These are phyloP conservation scores for Phialocephala sp. DNA, from an alignment of 2,329 filamentous ascomycete genomes.

Conservation along the genomic window DNA sequence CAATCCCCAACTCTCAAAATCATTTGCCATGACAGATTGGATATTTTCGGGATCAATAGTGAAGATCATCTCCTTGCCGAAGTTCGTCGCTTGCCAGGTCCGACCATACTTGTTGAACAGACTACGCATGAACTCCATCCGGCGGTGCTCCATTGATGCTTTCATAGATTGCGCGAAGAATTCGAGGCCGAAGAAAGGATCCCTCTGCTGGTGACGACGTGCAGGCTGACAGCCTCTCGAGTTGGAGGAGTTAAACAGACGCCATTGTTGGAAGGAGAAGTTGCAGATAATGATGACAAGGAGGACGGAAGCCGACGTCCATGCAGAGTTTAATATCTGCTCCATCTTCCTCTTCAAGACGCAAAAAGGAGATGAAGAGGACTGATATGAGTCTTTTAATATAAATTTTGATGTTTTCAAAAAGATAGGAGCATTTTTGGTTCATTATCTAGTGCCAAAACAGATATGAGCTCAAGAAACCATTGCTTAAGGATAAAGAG, in stretches of 20 bases:
- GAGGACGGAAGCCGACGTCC: neutral
- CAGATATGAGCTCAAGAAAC: no score
- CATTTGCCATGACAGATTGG: neutral
- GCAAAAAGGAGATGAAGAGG: no score
- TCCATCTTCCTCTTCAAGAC: neutral
- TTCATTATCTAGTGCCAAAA: no score
- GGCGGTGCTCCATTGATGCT: neutral
- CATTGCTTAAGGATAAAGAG: no score
- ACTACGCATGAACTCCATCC: neutral
- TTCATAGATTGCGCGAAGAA: conserved; percentile 2
- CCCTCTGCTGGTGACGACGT: neutral
- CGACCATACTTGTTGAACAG: neutral
- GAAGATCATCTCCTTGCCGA: neutral
- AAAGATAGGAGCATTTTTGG: no score
- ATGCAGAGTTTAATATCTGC: neutral
- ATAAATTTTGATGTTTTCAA: no score
- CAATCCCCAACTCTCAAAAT: conserved; percentile 5
- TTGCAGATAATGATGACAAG: neutral
- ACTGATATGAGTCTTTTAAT: no score
- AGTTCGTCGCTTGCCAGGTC: neutral
- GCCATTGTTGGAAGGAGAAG: neutral
- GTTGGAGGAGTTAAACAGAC: neutral
- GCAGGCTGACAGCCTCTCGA: neutral
- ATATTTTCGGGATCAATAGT: neutral
- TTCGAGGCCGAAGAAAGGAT: neutral